phyloP scores from a whole-genome alignment of 495 filamentous ascomycete species.

The Neurospora sp. region DNA sequence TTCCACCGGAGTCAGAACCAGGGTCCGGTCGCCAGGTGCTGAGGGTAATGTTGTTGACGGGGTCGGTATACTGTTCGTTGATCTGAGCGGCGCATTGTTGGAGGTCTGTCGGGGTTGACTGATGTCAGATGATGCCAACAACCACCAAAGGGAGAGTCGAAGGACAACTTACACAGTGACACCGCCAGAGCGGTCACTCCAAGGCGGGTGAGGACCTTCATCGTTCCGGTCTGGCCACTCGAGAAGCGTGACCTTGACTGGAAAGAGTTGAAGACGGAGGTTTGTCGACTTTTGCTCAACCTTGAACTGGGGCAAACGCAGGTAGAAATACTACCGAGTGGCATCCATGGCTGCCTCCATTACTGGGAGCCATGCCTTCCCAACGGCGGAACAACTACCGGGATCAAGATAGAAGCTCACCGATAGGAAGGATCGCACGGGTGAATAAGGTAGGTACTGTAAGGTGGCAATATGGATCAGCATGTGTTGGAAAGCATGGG shows the following conservation, averaged over 20 bases:
- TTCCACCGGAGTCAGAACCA: constrained; percentile 10
- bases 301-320: not conserved
- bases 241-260: not conserved
- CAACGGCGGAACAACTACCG: constrained; percentile 16
- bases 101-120: constrained; percentile 4
- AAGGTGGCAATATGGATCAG: no score
- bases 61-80: constrained; percentile 27
- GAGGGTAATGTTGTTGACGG: constrained; percentile 32
- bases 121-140: constrained; percentile 4
- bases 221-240: constrained; percentile 13
- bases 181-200: constrained; percentile 19
- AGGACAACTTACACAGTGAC: constrained; percentile 18
- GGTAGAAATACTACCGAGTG: not conserved
- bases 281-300: constrained; percentile 4
- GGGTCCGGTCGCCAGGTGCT: constrained; percentile 25
- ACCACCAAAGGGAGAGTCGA: not conserved
- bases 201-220: constrained; percentile 21
- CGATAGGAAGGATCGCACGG: constrained; percentile 23
- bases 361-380: not conserved
- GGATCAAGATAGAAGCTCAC: constrained; percentile 7
- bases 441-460: constrained; percentile 10
- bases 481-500: no score
- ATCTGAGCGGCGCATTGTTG: constrained; percentile 17
- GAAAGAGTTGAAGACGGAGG: constrained; percentile 1
- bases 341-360: not conserved